A percentile compares a stretch with the other conserved stretches of the same genome.
Conservation (phyloP, 2,329 filamentous ascomycete genomes). For the Fusarium guadeloupense region DNA sequence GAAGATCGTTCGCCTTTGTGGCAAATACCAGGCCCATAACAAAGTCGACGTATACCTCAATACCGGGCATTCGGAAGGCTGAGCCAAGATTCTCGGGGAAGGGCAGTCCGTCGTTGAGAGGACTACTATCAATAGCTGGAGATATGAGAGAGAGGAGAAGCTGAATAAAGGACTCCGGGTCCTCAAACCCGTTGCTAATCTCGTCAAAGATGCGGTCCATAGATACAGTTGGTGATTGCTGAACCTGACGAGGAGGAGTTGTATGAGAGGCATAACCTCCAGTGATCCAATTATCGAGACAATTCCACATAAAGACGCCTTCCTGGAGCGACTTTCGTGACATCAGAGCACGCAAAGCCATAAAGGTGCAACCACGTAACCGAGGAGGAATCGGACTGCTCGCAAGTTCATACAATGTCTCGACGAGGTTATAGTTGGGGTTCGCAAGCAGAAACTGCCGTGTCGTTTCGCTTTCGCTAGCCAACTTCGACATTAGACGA, state of each 20-base stretch:
- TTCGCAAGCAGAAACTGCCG: slow-evolving; percentile 77
- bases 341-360: slow-evolving; percentile 78
- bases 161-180: slow-evolving; percentile 83
- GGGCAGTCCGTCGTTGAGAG: slow-evolving; percentile 78
- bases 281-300: slow-evolving; percentile 81
- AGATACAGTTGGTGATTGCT: slow-evolving; percentile 50
- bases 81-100: slow-evolving; percentile 89
- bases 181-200: slow-evolving; percentile 82
- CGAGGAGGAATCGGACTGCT: slow-evolving; percentile 79
- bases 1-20: slow-evolving; percentile 70
- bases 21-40: slow-evolving; percentile 82
- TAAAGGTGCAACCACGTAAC: slow-evolving; percentile 84
- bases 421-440: slow-evolving; percentile 72
- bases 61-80: slow-evolving; percentile 78
- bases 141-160: slow-evolving; percentile 77
- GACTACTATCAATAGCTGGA: slow-evolving; percentile 68
- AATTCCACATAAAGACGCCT: slow-evolving; percentile 79
- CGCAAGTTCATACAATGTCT: slow-evolving; percentile 80
- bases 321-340: slow-evolving; percentile 74
- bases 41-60: slow-evolving; percentile 94
- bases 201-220: slow-evolving; percentile 76
- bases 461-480: slow-evolving; percentile 75
- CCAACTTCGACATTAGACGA: slow-evolving; percentile 84
- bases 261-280: slow-evolving; percentile 61
- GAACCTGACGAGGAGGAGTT: slow-evolving; percentile 46